A percentile compares a stretch with the other conserved stretches of the same genome.
phyloP scores from a whole-genome alignment of 1,284 basidiomycete genomes.

The Boletellus deceptivus region DNA sequence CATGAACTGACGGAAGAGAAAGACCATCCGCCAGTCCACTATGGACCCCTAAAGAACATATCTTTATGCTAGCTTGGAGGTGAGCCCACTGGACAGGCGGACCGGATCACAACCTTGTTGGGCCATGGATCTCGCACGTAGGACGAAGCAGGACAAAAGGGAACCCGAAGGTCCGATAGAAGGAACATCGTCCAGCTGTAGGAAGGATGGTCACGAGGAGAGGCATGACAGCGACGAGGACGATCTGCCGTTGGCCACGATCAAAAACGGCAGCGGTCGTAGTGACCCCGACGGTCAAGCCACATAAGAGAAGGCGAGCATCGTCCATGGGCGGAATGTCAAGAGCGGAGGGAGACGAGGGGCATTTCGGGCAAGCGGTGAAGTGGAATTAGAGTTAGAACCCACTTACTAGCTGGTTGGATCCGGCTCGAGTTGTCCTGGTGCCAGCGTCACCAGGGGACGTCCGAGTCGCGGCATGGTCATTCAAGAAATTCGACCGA shows the following conservation, averaged over 20 bases:
- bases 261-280: slow-evolving; percentile 15
- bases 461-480: too few species aligned
- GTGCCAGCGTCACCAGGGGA: too few species aligned
- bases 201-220: background rate
- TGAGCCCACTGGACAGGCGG: slow-evolving; percentile 16
- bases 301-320: slow-evolving; percentile 13
- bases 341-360: slow-evolving; percentile 20
- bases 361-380: slow-evolving; percentile 30
- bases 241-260: background rate
- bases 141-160: slow-evolving; percentile 38
- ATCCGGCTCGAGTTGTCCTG: slow-evolving; percentile 6
- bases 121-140: slow-evolving; percentile 33
- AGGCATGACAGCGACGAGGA: too few species aligned
- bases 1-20: too few species aligned
- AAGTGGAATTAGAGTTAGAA: slow-evolving; percentile 33
- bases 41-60: too few species aligned
- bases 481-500: too few species aligned
- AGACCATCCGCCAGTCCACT: too few species aligned
- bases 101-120: slow-evolving; percentile 40
- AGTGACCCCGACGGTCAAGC: slow-evolving; percentile 17
- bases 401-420: slow-evolving; percentile 10
- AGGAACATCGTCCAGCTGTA: slow-evolving; percentile 13
- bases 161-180: slow-evolving; percentile 11
- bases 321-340: slow-evolving; percentile 28
- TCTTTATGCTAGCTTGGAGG: background rate